Base-by-base conservation (phyloP, 139 green algal genomes). In the Chlorokybus atmophyticus region DNA sequence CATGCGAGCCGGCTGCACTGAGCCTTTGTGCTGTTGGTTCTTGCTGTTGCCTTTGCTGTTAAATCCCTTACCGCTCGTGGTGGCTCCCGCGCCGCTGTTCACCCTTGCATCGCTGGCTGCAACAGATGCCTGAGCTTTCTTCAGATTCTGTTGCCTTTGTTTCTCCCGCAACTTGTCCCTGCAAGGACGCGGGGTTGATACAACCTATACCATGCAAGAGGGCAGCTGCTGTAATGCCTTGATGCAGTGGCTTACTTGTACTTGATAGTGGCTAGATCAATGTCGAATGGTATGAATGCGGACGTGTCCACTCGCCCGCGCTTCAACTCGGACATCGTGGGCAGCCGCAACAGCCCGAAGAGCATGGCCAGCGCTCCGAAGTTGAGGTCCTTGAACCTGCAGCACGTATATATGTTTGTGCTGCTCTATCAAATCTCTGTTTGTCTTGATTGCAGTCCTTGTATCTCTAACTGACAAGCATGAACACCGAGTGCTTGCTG, bases 281-380 rank as follows among this genome's bases (percentile, higher is more conserved):
- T 28, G 3, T 25, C 85, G 31, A 5, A 25, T 6, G 30, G 54
- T 57, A 42, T 8, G 2, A 81, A 62, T 0, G 38, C 38, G 14
- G 52, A 57, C 6, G 10, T 49, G 30, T 21, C 26, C 4, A 54
- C 81, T 2, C 29, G 4, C 40, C 40, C 64, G 17, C 58, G 44
- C 19, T 29, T 31, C 7, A 94, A 40, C 74, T 98, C 91, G 1
- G 78, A 79, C 88, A 98, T 94, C 29, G 64, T 52, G 0, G 91
- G 91, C 57, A 98, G 69, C 8, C 78, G 66, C 62, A 98, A 79
- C 62, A 98, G 68, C 0, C 71, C 87, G 42, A 93, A 79, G 0
- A 69, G 62, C 2, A 55, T 75, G 2, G 83, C 90, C 50, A 98
- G 70, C 0, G 56, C 56, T 0, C 80, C 88, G 3, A 96, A 47